phyloP scores from a whole-genome alignment of 805 yeast species.

The Yarrowia sp. region DNA sequence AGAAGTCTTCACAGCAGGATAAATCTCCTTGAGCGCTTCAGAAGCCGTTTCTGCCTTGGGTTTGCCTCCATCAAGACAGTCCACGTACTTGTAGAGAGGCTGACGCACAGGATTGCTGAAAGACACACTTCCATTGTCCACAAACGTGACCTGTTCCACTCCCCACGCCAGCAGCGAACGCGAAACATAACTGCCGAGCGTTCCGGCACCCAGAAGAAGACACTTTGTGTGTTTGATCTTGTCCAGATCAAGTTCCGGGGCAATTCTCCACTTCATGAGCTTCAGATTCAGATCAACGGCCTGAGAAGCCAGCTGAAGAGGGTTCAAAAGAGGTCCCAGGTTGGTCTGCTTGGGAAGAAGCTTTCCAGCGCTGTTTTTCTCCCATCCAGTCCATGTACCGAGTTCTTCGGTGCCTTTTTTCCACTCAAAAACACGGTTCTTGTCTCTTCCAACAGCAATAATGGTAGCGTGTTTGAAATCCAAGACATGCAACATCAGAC shows the following conservation, averaged over 20 bases:
- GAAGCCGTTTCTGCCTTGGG: slow-evolving; percentile 86
- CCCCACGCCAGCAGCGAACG: slow-evolving; percentile 95
- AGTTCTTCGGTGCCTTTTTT: slow-evolving; percentile 5
- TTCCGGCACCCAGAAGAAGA: slow-evolving; percentile 92
- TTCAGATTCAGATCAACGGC: slow-evolving; percentile 90
- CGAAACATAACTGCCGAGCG: slow-evolving; percentile 90
- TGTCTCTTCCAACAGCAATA: not conserved
- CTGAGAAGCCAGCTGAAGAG: slow-evolving; percentile 82
- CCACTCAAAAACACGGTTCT: slow-evolving; percentile 34
- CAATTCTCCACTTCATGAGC: slow-evolving; percentile 96
- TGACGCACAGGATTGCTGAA: slow-evolving; percentile 96
- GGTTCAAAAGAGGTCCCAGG: slow-evolving; percentile 80
- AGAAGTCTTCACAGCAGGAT: slow-evolving; percentile 72
- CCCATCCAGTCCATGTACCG: slow-evolving; percentile 78
- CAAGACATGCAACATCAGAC: slow-evolving; percentile 40
- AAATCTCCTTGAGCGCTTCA: slow-evolving; percentile 68
- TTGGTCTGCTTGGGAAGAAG: slow-evolving; percentile 85
- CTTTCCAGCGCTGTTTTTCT: slow-evolving; percentile 71
- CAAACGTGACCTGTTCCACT: slow-evolving; percentile 80
- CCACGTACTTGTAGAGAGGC: slow-evolving; percentile 81
- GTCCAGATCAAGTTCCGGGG: slow-evolving; percentile 80
- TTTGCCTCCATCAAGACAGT: slow-evolving; percentile 76
- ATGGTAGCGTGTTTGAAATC: slow-evolving; percentile 37
- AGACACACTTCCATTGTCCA: slow-evolving; percentile 88
- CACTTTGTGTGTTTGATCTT: slow-evolving; percentile 65